Conservation (phyloP, 1,284 basidiomycete genomes). For the Melampsora occidentalis region DNA sequence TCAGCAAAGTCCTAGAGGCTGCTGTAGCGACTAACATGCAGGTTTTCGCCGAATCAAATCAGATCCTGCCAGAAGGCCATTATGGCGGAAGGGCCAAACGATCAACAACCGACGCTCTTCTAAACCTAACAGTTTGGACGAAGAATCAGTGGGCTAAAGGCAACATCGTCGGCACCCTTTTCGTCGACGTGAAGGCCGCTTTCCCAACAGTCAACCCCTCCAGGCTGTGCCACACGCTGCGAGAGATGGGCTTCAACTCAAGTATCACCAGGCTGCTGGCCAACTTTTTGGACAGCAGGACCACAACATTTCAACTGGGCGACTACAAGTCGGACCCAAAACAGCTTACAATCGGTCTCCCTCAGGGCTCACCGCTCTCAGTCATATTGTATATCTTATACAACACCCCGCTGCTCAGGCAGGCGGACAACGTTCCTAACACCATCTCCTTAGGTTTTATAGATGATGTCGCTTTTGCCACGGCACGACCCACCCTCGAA, state of each 20-base stretch:
- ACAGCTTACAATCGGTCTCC: neutral
- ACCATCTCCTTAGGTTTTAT: constrained; percentile 3
- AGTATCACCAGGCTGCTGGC: neutral
- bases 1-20: neutral
- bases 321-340: neutral
- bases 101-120: neutral
- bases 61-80: neutral
- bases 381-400: constrained; percentile 22
- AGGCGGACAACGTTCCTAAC: neutral
- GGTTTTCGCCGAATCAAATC: neutral
- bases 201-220: constrained; percentile 12
- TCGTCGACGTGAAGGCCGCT: constrained; percentile 11
- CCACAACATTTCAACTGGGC: neutral
- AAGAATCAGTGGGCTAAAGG: constrained; percentile 21
- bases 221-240: neutral
- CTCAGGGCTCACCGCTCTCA: constrained; percentile 21
- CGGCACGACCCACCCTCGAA: neutral
- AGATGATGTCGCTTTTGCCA: constrained; percentile 10
- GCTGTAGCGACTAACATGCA: neutral
- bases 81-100: too few relatives aligned
- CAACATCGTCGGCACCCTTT: neutral
- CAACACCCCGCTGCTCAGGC: neutral
- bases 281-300: neutral
- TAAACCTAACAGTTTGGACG: constrained; percentile 6
- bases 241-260: neutral